Evolutionary conservation across 1,284 basidiomycete species (phyloP).

Genomic region (Naganishia sp.): DNA sequence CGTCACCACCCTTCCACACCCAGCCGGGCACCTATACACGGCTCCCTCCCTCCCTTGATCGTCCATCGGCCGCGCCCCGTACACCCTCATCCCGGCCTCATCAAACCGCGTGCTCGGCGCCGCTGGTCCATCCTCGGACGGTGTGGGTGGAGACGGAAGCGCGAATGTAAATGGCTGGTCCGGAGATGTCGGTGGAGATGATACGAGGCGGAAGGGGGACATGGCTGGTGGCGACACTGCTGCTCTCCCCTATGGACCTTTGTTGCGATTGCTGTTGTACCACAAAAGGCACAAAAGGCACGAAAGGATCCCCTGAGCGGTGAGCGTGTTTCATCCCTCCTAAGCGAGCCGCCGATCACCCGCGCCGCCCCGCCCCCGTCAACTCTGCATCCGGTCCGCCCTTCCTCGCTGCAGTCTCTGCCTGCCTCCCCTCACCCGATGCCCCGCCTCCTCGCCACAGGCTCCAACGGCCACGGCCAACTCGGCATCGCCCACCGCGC

Average conservation of each 20-base stretch:
- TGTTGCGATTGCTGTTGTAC: too few relatives aligned
- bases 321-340: not conserved
- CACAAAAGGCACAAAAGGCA: not conserved
- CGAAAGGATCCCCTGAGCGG: not conserved
- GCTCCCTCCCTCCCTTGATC: constrained; percentile 17
- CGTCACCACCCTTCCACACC: constrained; percentile 28
- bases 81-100: constrained; percentile 8
- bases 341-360: not conserved
- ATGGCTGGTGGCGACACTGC: not conserved
- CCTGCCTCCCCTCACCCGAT: not conserved
- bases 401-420: not conserved
- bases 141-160: constrained; percentile 2
- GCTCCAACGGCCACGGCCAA: constrained; percentile 77
- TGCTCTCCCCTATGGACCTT: too few relatives aligned
- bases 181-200: constrained; percentile 8
- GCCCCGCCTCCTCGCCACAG: constrained; percentile 59
- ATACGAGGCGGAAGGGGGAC: constrained; percentile 1
- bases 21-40: constrained; percentile 11
- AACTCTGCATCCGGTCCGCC: not conserved
- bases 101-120: constrained; percentile 24
- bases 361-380: not conserved
- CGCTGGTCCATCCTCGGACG: not conserved
- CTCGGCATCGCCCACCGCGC: constrained; percentile 63
- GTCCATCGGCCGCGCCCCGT: constrained; percentile 28
- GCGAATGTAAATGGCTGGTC: not conserved